Evolutionary conservation across 148 eudicot species (phyloP).

Genomic region (Diospyros kaki): DNA sequence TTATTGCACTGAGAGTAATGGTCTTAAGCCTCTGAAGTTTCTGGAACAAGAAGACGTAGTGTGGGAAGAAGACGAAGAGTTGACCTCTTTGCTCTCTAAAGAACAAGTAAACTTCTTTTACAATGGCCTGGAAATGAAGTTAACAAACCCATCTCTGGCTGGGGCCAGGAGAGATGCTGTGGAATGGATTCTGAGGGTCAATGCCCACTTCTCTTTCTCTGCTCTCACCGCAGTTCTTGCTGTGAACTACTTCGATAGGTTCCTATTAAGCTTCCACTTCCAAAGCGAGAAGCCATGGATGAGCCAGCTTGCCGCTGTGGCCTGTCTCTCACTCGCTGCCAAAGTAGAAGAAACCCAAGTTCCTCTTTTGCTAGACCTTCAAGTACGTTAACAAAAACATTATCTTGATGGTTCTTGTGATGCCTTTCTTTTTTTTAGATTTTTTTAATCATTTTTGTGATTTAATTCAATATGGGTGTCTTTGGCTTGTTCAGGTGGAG

Average conservation of each 20-base stretch:
- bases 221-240: conserved; percentile 37
- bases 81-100: conserved; percentile 26
- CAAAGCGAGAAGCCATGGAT: conserved; percentile 50
- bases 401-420: neutral
- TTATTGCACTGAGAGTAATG: conserved; percentile 9
- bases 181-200: conserved; percentile 33
- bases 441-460: neutral
- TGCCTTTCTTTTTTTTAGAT: neutral
- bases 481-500: conserved; percentile 42
- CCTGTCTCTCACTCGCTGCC: conserved; percentile 64
- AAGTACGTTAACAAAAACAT: conserved; percentile 33
- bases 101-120: neutral
- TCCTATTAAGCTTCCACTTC: conserved; percentile 32
- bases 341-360: conserved; percentile 65
- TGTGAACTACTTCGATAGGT: conserved; percentile 53
- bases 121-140: neutral
- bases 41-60: conserved; percentile 30
- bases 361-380: conserved; percentile 55
- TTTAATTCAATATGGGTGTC: too few species aligned
- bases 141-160: conserved; percentile 6
- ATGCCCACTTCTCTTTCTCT: conserved; percentile 29
- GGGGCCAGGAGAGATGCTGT: conserved; percentile 20
- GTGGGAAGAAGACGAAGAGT: conserved; percentile 66
- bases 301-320: conserved; percentile 50
- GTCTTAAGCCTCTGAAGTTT: neutral